Conservation (phyloP, 2,329 filamentous ascomycete species). For the Trichoderma oligosporum region DNA sequence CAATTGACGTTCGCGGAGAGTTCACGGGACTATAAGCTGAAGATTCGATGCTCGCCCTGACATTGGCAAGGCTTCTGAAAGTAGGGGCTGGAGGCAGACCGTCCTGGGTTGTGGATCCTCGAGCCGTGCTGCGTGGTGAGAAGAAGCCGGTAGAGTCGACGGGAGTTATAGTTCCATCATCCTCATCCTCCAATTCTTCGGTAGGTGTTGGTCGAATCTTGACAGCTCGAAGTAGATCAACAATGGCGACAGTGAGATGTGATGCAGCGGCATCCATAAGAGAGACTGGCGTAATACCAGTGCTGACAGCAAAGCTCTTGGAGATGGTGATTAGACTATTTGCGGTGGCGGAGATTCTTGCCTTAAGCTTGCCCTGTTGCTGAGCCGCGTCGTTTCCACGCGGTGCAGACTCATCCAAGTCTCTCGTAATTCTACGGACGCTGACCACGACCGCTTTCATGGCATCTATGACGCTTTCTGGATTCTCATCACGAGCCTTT, state of each 20-base stretch:
- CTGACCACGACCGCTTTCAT: conserved; percentile 83
- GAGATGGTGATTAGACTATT: conserved; percentile 94
- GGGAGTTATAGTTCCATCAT: conserved; percentile 62
- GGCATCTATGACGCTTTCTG: conserved; percentile 71
- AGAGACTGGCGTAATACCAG: conserved; percentile 87
- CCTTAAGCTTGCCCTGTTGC: conserved; percentile 67
- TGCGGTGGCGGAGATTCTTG: conserved; percentile 82
- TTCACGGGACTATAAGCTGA: conserved; percentile 72
- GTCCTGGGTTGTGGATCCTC: conserved; percentile 33
- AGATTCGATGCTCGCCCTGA: conserved; percentile 61
- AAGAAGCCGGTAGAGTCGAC: conserved; percentile 68
- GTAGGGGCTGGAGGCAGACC: conserved; percentile 49
- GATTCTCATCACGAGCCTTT: conserved; percentile 67
- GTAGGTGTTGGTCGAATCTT: conserved; percentile 76
- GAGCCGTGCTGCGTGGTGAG: conserved; percentile 50
- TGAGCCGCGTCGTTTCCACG: conserved; percentile 53
- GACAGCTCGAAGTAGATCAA: conserved; percentile 78
- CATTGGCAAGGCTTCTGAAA: conserved; percentile 55
- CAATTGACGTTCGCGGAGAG: conserved; percentile 59
- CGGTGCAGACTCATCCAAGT: conserved; percentile 60
- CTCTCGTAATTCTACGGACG: conserved; percentile 79
- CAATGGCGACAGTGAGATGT: conserved; percentile 78
- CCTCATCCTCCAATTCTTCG: conserved; percentile 73
- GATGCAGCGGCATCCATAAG: conserved; percentile 89
- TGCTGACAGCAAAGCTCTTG: conserved; percentile 81